Evolutionary conservation across 805 yeast species (phyloP).

Genomic region (Ogataea naganishii): DNA sequence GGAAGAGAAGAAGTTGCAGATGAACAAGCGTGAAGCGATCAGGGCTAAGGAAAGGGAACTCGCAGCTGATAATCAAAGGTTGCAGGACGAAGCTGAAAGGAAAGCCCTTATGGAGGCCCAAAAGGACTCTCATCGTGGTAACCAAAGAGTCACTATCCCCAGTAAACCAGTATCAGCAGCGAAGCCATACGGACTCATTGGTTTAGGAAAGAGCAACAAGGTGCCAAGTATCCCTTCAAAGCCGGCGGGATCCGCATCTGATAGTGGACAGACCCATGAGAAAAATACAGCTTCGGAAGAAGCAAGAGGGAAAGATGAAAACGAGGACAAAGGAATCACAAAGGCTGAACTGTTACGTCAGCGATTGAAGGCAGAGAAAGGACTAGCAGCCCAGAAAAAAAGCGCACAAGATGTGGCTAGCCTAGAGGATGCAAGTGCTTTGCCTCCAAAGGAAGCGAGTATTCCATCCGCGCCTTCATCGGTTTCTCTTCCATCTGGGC

Average conservation of each 20-base stretch:
- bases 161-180: no score
- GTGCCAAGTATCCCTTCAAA: no score
- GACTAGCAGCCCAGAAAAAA: neutral
- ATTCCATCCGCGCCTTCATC: neutral
- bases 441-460: constrained; percentile 4
- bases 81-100: no score
- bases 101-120: no score
- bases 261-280: neutral
- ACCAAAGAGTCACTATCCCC: no score
- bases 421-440: constrained; percentile 7
- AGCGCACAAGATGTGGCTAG: constrained; percentile 9
- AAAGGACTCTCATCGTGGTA: no score
- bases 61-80: no score
- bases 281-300: neutral
- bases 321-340: neutral
- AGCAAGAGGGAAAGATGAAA: neutral
- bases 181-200: constrained; percentile 23
- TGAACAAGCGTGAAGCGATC: constrained; percentile 12
- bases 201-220: constrained; percentile 13
- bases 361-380: constrained; percentile 1
- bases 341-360: neutral
- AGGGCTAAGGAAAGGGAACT: constrained; percentile 11
- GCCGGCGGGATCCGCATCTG: no score
- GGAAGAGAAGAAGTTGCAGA: constrained; percentile 27
- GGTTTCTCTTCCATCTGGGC: neutral